Base-by-base conservation (phyloP, 2,329 filamentous ascomycete genomes). In the Aspergillus clavatus region DNA sequence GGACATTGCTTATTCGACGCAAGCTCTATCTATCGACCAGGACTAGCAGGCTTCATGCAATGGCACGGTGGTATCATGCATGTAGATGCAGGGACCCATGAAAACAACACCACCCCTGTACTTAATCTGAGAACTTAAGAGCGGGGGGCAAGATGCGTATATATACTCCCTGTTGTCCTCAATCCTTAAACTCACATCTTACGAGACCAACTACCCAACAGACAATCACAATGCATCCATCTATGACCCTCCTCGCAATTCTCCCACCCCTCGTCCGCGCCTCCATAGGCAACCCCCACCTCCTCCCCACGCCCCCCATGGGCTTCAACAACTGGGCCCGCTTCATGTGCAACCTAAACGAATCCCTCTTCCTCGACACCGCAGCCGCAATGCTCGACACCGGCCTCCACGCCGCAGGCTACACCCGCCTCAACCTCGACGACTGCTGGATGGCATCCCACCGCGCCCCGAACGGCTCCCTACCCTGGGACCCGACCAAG, bases 241-340 rank as follows among this genome's bases (percentile, higher is more conserved):
- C n/a, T 8, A 31, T 7, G 16, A 7, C 28, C 6, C 28, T 31
- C n/a, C n/a, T 31, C 4, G n/a, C n/a, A 3, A 7, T 50, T 16
- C 48, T 48, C 19, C 14, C 53, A 11, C 27, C 55, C 7, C 43
- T 46, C 8, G 43, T 46, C 8, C 43, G 46, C n/a, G 56, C 59
- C 21, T 59, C 56, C 14, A 40, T 55, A 5, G 46, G 49, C 12
- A 47, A 50, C 16, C 48, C 54, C 5, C 43, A 24, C 12, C 47
- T 70, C 7, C 58, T 69, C 22, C 55, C 66, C 19, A 60, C 62
- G 3, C 72, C 74, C 1, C 73, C 74, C 7, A 77, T 77, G 74
- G 74, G 72, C 19, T 78, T 74, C 64, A 76, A 76, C 56, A 73
- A 73, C 51, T 78, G 75, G 74, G 63, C 73, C 1, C 70, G 72